Evolutionary conservation across 2,329 filamentous ascomycete genomes (phyloP).

Genomic region (Penicillium sp.): DNA sequence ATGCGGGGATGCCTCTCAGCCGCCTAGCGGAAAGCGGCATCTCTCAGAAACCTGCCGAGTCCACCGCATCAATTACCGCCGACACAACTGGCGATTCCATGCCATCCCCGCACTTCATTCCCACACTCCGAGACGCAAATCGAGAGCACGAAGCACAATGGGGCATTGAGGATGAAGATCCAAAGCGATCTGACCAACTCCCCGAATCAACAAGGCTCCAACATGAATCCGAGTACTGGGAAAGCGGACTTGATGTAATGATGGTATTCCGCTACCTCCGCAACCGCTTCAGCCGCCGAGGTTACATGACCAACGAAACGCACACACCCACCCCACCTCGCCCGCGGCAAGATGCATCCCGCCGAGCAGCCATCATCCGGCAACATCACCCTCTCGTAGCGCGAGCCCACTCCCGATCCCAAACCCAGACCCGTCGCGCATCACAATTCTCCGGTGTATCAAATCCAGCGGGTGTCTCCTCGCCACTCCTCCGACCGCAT

Average conservation of each 20-base stretch:
- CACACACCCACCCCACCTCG: conserved; percentile 38
- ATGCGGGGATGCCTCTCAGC: conserved; percentile 69
- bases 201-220: conserved; percentile 48
- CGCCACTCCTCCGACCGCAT: conserved; percentile 45
- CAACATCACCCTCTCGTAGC: conserved; percentile 86
- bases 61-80: conserved; percentile 9
- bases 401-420: conserved; percentile 46
- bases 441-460: conserved; percentile 42
- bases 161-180: conserved; percentile 64
- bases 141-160: conserved; percentile 59
- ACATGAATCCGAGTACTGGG: conserved; percentile 77
- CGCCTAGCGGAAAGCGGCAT: conserved; percentile 29
- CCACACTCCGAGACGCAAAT: conserved; percentile 47
- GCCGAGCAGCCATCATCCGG: conserved; percentile 78
- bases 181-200: conserved; percentile 26
- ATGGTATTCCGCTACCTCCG: conserved; percentile 88
- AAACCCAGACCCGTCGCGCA: conserved; percentile 55
- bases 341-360: conserved; percentile 63
- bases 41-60: conserved; percentile 10
- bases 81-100: conserved; percentile 30
- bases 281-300: conserved; percentile 65
- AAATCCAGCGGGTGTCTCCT: conserved; percentile 30
- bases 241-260: conserved; percentile 83
- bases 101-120: conserved; percentile 49
- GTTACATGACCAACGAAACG: conserved; percentile 30